phyloP scores from a whole-genome alignment of 2,329 filamentous ascomycete genomes.

The Trichoderma endophyticum region DNA sequence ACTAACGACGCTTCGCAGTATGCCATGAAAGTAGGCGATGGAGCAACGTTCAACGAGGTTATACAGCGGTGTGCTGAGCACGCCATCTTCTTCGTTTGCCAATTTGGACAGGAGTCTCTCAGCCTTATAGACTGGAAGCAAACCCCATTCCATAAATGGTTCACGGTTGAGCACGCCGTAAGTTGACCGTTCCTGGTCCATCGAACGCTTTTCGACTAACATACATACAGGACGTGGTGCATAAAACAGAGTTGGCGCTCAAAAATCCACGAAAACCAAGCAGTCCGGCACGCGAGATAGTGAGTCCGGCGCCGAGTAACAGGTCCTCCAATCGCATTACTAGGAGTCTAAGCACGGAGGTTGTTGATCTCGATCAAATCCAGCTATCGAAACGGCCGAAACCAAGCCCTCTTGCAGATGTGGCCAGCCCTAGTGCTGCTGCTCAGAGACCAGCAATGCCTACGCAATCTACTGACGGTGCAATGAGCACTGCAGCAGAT shows the following conservation, averaged over 20 bases:
- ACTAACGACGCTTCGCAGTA: conserved; percentile 38
- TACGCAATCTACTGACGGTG: background rate
- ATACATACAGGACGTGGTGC: conserved; percentile 26
- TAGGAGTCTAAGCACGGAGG: conserved; percentile 21
- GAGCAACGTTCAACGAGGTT: conserved; percentile 49
- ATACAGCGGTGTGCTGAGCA: conserved; percentile 46
- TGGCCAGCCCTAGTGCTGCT: background rate
- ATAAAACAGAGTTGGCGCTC: conserved; percentile 24
- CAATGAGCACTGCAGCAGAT: background rate
- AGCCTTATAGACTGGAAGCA: conserved; percentile 39
- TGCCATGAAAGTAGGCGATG: conserved; percentile 50
- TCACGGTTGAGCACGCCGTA: conserved; percentile 42
- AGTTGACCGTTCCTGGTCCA: conserved; percentile 20
- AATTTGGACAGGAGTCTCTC: conserved; percentile 43
- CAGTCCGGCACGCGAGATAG: conserved; percentile 23
- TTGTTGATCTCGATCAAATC: background rate
- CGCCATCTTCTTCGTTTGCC: conserved; percentile 50
- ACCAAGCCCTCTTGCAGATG: background rate
- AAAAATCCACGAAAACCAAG: conserved; percentile 24
- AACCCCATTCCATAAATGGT: conserved; percentile 50
- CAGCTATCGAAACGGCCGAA: conserved; percentile 1
- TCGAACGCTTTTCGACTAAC: background rate
- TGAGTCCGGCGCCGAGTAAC: conserved; percentile 17
- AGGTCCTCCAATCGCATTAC: conserved; percentile 10
- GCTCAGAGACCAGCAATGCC: background rate